These are phyloP conservation scores for Plectosphaerella plurivora DNA, from an alignment of 2,329 filamentous ascomycete genomes.

Conservation along the genomic window DNA sequence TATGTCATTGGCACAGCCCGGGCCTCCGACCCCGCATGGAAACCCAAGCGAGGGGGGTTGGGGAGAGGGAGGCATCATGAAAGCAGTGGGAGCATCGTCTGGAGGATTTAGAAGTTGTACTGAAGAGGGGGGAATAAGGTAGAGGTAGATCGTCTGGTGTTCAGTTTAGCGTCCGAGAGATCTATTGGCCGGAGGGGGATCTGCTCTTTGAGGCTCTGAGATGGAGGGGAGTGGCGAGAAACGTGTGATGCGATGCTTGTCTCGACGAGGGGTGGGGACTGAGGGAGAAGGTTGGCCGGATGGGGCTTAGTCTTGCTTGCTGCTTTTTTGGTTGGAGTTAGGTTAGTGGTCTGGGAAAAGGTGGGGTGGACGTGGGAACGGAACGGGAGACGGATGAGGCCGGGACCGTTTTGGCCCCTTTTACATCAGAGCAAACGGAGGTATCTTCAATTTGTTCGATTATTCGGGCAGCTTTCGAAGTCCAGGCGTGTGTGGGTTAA, in stretches of 20 bases:
- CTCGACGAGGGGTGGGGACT: not conserved
- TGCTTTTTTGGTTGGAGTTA: not conserved
- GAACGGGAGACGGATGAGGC: not conserved
- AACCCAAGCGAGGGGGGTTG: not conserved
- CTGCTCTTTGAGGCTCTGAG: not conserved
- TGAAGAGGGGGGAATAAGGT: not conserved
- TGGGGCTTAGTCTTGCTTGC: not conserved
- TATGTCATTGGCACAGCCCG: not conserved
- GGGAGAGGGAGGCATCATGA: not conserved
- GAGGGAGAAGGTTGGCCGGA: not conserved
- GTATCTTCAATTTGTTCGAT: too few species aligned
- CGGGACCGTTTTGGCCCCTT: too few species aligned
- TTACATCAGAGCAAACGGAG: too few species aligned
- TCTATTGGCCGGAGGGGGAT: not conserved
- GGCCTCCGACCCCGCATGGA: not conserved
- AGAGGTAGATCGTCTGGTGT: not conserved
- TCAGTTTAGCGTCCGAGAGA: not conserved
- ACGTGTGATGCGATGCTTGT: conserved; percentile 7
- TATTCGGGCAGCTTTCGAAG: too few species aligned
- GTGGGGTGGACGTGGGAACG: not conserved
- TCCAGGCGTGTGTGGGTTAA: too few species aligned
- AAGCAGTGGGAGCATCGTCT: not conserved
- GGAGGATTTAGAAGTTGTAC: not conserved
- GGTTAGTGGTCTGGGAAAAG: not conserved
- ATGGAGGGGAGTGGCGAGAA: conserved; percentile 4